Conservation (phyloP, 441 rosid species). For the Codiaeum variegatum region DNA sequence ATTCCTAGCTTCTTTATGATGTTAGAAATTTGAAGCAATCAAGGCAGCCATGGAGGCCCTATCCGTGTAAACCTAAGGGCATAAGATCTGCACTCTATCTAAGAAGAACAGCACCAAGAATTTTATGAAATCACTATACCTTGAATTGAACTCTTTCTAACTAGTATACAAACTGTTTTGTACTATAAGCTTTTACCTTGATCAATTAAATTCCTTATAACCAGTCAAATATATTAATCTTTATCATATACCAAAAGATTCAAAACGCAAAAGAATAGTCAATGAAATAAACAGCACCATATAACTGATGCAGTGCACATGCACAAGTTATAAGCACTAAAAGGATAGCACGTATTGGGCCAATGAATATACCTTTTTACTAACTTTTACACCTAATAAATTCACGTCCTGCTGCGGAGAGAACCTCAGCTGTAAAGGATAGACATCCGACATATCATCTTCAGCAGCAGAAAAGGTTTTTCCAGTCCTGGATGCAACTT, state of each 20-base stretch:
- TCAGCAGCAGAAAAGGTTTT: slow-evolving; percentile 72
- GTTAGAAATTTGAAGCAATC: no score
- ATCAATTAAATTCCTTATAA: background rate
- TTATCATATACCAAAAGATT: background rate
- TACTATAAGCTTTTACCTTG: background rate
- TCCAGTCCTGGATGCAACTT: slow-evolving; percentile 56
- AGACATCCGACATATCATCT: slow-evolving; percentile 92
- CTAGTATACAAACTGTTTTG: background rate
- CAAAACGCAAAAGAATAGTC: background rate
- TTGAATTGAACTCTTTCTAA: background rate
- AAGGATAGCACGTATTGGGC: slow-evolving; percentile 19
- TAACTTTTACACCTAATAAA: slow-evolving; percentile 73
- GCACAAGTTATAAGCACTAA: slow-evolving; percentile 18
- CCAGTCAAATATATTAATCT: background rate
- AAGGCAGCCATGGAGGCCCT: background rate
- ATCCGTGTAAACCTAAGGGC: background rate
- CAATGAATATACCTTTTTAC: slow-evolving; percentile 66
- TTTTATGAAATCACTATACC: background rate
- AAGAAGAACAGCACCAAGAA: background rate
- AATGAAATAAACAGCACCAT: background rate
- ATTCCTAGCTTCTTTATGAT: background rate
- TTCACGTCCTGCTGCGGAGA: slow-evolving; percentile 62
- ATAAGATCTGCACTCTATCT: background rate
- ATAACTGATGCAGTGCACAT: slow-evolving; percentile 4
- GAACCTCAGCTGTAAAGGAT: slow-evolving; percentile 86